These are phyloP conservation scores for Lachancea cidri DNA, from an alignment of 805 yeast species.

Conservation along the genomic window DNA sequence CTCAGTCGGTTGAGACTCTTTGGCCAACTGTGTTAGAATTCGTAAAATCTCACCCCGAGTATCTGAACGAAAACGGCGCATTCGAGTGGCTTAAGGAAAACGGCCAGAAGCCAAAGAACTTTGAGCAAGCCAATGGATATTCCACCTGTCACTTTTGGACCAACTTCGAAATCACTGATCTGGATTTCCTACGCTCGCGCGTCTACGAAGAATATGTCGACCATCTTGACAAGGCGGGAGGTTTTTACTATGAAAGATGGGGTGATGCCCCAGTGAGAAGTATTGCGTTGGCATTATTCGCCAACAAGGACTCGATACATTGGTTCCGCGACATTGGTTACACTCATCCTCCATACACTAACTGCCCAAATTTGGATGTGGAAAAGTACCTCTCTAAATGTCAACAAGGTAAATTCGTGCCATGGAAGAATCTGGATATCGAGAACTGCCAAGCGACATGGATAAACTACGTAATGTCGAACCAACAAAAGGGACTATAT, in stretches of 20 bases:
- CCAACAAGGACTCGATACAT: conserved; percentile 62
- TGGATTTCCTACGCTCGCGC: conserved; percentile 72
- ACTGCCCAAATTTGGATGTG: conserved; percentile 56
- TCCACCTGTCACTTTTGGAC: conserved; percentile 85
- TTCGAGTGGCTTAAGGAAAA: conserved; percentile 59
- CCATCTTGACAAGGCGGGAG: conserved; percentile 62
- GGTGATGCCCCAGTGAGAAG: conserved; percentile 92
- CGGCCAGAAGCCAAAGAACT: conserved; percentile 45
- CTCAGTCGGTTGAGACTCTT: conserved; percentile 53
- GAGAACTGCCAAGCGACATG: conserved; percentile 76
- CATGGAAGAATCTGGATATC: conserved; percentile 45
- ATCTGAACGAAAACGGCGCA: conserved; percentile 54
- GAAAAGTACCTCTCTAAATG: conserved; percentile 47
- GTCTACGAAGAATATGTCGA: conserved; percentile 63
- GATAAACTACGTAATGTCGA: conserved; percentile 44
- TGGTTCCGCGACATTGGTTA: conserved; percentile 89
- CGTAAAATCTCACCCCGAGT: conserved; percentile 51
- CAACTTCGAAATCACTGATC: conserved; percentile 77
- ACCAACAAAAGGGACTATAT: conserved; percentile 20
- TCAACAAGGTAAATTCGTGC: conserved; percentile 48
- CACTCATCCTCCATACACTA: conserved; percentile 64
- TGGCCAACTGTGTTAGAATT: conserved; percentile 69
- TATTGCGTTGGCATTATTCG: conserved; percentile 65
- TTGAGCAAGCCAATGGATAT: conserved; percentile 39
- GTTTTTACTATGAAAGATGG: conserved; percentile 88